Base-by-base conservation (phyloP, 257 asterid species). In the Ballota nigra region DNA sequence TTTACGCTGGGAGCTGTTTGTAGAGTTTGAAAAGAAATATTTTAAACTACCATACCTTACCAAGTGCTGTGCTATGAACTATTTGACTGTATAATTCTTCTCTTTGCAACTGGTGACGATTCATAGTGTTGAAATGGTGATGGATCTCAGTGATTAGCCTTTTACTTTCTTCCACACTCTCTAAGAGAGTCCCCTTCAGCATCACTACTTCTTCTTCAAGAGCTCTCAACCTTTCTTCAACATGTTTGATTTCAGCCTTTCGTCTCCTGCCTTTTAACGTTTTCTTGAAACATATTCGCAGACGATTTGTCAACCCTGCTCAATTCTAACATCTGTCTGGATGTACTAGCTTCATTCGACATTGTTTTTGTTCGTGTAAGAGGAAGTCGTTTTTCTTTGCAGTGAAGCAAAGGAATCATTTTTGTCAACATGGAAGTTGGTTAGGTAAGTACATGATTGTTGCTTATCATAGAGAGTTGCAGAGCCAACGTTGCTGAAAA, bases 161-260 rank as follows among this genome's bases (percentile, higher is more conserved):
- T 24, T 51, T 73, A 56, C 81, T 78, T 63, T 81, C 89, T 77
- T 78, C 77, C 71, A 79, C 57, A 22, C 79, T 65, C 63, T 78
- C 77, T 49, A 63, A 33, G 36, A 80, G 70, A 69, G 67, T 77
- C 51, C 31, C 56, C 76, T 73, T 79, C 38, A 86, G 56, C 52
- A 67, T 51, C 60, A 78, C 82, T 31, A 47, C 73, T 70, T 83
- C 92, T 41, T 81, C 84, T 68, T 87, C 87, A 66, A 85, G 90
- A 75, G 71, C 62, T 73, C 77, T 74, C 81, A 85, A 53, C 45
- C 84, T 73, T 45, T 63, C 70, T 60, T 79, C 84, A 3, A 85
- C 67, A 57, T 12, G 77, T 70, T 70, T 34, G 45, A 84, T 70
- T 24, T 74, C 78, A 49, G 74, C 74, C 52, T 43, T 15, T 15